A percentile compares a stretch with the other conserved stretches of the same genome.
Conservation (phyloP, 805 yeast genomes). For the Teunomyces atbi region DNA sequence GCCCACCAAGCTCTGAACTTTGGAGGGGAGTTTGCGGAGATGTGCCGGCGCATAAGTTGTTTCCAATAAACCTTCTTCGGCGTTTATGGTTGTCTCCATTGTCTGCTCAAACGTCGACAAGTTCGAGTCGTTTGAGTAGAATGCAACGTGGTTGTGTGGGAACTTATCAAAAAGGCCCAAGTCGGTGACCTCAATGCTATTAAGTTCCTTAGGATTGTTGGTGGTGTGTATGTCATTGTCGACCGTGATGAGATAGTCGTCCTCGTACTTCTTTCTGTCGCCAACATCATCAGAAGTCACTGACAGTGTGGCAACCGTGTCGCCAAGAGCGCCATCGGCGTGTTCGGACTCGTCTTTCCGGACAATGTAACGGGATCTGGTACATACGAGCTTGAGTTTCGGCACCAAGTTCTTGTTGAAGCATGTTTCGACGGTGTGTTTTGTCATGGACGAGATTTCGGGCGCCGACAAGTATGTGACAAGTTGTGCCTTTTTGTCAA, state of each 20-base stretch:
- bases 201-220: conserved; percentile 12
- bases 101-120: conserved; percentile 32
- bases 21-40: conserved; percentile 30
- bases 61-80: conserved; percentile 17
- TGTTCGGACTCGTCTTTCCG: conserved; percentile 16
- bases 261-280: conserved; percentile 17
- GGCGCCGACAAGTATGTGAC: conserved; percentile 16
- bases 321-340: not conserved
- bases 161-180: conserved; percentile 23
- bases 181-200: conserved; percentile 10
- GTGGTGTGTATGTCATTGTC: conserved; percentile 36
- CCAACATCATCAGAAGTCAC: not conserved
- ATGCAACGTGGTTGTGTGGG: conserved; percentile 31
- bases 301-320: not conserved
- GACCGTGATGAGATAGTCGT: conserved; percentile 32
- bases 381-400: conserved; percentile 24
- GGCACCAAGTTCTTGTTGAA: conserved; percentile 28
- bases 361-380: conserved; percentile 31
- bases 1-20: conserved; percentile 33
- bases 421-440: conserved; percentile 28
- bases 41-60: conserved; percentile 20
- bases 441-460: conserved; percentile 22
- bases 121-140: conserved; percentile 40
- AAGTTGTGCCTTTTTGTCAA: conserved; percentile 7
- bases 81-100: conserved; percentile 27